These are phyloP conservation scores for Neostapfia colusana DNA, from an alignment of 176 grass and related monocot genomes.

Conservation along the genomic window DNA sequence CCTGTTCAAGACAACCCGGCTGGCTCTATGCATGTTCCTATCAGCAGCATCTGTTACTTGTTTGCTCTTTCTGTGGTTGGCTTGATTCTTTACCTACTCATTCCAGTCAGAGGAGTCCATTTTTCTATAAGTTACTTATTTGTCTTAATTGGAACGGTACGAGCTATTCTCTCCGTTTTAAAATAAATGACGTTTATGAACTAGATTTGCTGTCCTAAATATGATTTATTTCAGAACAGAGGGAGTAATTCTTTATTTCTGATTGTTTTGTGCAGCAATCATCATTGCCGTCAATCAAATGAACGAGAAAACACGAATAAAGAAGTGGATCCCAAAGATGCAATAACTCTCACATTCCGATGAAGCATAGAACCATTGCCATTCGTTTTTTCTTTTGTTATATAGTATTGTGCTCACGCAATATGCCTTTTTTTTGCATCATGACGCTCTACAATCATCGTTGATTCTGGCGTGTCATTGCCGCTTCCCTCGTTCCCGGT, in stretches of 20 bases:
- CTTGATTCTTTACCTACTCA: background rate
- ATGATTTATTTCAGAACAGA: no score
- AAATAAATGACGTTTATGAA: no score
- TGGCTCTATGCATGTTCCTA: background rate
- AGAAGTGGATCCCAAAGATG: background rate
- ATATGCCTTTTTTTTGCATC: background rate
- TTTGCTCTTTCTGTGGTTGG: background rate
- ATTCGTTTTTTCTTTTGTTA: no score
- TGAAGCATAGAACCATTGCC: no score
- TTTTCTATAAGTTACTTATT: background rate
- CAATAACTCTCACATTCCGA: background rate
- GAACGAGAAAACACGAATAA: background rate
- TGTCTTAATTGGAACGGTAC: background rate
- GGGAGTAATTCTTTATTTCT: background rate
- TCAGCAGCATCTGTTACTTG: background rate
- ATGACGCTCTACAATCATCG: background rate
- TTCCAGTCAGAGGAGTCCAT: no score
- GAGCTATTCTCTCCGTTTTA: no score
- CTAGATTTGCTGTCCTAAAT: no score
- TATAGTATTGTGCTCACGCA: background rate
- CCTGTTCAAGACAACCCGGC: background rate
- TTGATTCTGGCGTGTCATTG: constrained; percentile 17
- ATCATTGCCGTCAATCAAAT: no score
- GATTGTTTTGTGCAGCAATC: background rate
- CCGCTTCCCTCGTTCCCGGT: background rate